Percentiles rank a stretch among this genome's conserved stretches.
phyloP scores from a whole-genome alignment of 257 asterid species.

The Nicotiana undulata region DNA sequence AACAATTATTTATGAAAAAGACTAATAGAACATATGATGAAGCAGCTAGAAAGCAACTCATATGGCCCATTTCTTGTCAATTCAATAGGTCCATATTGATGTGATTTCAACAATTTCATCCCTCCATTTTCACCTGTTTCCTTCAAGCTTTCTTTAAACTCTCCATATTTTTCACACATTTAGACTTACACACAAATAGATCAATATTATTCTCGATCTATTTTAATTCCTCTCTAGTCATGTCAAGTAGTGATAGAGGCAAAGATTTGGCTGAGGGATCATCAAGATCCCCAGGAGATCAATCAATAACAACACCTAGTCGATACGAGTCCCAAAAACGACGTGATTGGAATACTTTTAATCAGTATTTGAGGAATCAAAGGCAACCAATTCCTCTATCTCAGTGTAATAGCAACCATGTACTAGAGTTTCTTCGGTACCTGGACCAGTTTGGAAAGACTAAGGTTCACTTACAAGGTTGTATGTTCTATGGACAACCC shows the following conservation, averaged over 20 bases:
- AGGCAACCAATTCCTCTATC: slow-evolving; percentile 1
- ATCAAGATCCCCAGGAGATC: background rate
- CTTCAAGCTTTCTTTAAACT: background rate
- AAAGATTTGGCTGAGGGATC: background rate
- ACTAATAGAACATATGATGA: background rate
- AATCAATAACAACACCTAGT: background rate
- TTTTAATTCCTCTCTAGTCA: background rate
- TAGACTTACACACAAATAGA: background rate
- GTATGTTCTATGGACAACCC: slow-evolving; percentile 2
- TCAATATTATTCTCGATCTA: background rate
- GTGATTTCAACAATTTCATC: background rate
- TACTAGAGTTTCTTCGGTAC: slow-evolving; percentile 1
- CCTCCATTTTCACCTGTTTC: background rate
- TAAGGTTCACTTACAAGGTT: slow-evolving; percentile 9
- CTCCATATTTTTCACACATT: background rate
- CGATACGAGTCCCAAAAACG: slow-evolving; percentile 7
- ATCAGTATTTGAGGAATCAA: slow-evolving; percentile 7
- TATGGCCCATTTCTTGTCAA: slow-evolving; percentile 4
- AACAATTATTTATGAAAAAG: background rate
- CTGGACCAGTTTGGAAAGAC: slow-evolving; percentile 12
- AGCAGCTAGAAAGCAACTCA: background rate
- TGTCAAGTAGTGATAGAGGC: slow-evolving; percentile 8
- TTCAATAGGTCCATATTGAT: background rate
- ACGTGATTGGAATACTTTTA: slow-evolving; percentile 13
- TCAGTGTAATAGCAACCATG: slow-evolving; percentile 7